Conservation (phyloP, 257 asterid genomes). For the Jacaranda mimosifolia region DNA sequence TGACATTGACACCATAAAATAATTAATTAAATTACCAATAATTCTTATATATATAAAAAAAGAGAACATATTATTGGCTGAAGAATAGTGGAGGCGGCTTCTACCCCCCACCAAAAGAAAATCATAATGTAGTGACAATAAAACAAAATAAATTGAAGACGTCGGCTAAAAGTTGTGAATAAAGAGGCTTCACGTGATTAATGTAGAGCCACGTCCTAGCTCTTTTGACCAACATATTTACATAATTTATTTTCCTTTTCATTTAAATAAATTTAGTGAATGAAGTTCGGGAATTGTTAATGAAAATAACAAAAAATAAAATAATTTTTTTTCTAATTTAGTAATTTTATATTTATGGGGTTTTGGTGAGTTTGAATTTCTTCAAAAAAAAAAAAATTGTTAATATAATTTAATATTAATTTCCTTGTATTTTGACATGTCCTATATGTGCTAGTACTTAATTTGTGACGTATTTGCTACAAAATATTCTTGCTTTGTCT, state of each 20-base stretch:
- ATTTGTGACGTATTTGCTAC: too few relatives aligned
- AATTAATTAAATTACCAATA: not conserved
- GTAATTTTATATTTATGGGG: too few relatives aligned
- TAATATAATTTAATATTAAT: too few relatives aligned
- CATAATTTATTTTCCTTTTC: not conserved
- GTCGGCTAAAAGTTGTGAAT: slow-evolving; percentile 17
- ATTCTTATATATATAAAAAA: slow-evolving; percentile 6
- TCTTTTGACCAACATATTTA: not conserved
- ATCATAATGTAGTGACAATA: not conserved
- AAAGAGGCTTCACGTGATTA: slow-evolving; percentile 16
- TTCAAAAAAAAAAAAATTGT: too few relatives aligned
- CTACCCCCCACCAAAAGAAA: not conserved
- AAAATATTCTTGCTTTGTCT: too few relatives aligned
- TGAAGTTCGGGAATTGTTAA: not conserved
- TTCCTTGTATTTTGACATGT: too few relatives aligned
- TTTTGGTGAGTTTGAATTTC: too few relatives aligned
- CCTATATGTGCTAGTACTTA: too few relatives aligned
- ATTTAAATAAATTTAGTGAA: not conserved
- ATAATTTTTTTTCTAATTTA: too few relatives aligned
- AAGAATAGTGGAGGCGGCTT: slow-evolving; percentile 4
- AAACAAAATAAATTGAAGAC: not conserved
- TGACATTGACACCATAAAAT: slow-evolving; percentile 21
- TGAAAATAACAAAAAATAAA: too few relatives aligned
- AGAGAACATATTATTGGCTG: slow-evolving; percentile 20
- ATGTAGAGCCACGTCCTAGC: not conserved